These are phyloP conservation scores for Starmerella sp. DNA, from an alignment of 805 yeast genomes.

Conservation along the genomic window DNA sequence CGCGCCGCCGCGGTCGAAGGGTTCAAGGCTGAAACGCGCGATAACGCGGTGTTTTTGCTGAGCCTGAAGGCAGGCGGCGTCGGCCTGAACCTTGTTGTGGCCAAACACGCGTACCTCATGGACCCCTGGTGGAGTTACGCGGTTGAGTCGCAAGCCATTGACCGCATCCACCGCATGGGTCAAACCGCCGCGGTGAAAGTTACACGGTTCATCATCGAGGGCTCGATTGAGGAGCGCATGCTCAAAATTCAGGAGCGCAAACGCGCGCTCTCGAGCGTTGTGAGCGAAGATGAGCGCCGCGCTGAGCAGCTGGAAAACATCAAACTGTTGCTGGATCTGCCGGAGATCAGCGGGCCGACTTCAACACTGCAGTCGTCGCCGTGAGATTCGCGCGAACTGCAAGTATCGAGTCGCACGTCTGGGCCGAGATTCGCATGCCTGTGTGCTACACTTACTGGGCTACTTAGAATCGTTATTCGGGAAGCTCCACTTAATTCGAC, in stretches of 20 bases:
- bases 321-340: conserved; percentile 27
- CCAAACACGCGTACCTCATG: conserved; percentile 77
- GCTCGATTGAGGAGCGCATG: conserved; percentile 82
- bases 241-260: conserved; percentile 76
- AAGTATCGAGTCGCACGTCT: too few relatives aligned
- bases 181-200: conserved; percentile 64
- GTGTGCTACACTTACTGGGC: too few relatives aligned
- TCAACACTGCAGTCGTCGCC: not conserved
- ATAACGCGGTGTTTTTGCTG: conserved; percentile 44
- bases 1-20: conserved; percentile 49
- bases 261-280: conserved; percentile 29
- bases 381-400: too few relatives aligned
- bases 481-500: too few relatives aligned
- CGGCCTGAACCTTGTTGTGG: conserved; percentile 76
- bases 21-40: conserved; percentile 34
- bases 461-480: too few relatives aligned
- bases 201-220: conserved; percentile 66
- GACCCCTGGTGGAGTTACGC: conserved; percentile 98
- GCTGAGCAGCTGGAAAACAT: conserved; percentile 31
- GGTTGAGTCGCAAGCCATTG: conserved; percentile 83
- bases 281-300: conserved; percentile 30
- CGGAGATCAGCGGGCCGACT: conserved; percentile 1
- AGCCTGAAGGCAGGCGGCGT: conserved; percentile 92
- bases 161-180: conserved; percentile 83
- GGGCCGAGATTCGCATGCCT: too few relatives aligned